Percentiles rank a stretch among this genome's conserved stretches.
These are phyloP conservation scores for Syncephalastrum sp. DNA, from an alignment of 371 early-diverging fungal genomes.

Conservation along the genomic window DNA sequence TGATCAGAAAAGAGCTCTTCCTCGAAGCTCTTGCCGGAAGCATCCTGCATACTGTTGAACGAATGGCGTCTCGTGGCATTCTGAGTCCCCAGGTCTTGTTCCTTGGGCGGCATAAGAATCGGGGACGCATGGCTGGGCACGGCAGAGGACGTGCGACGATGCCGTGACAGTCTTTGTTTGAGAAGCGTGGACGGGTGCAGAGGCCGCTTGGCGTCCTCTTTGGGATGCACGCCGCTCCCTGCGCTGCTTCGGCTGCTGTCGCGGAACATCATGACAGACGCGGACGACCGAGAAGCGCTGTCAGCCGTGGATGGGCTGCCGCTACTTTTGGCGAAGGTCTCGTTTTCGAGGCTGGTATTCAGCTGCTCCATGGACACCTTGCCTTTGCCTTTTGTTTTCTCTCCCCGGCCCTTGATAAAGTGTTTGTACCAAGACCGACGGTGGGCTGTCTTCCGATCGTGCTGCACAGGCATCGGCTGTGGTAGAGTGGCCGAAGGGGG, in stretches of 20 bases:
- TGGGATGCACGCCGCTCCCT: not conserved
- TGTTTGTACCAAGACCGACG: constrained; percentile 28
- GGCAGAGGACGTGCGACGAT: constrained; percentile 16
- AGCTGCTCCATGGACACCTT: constrained; percentile 1
- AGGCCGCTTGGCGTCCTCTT: not conserved
- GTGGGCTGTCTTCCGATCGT: constrained; percentile 5
- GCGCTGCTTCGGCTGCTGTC: constrained; percentile 10
- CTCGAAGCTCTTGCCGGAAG: no score
- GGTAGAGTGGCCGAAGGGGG: constrained; percentile 13
- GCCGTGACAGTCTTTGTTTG: not conserved
- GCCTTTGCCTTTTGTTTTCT: constrained; percentile 19
- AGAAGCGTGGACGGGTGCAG: not conserved
- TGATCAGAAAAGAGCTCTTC: no score
- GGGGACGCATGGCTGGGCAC: not conserved
- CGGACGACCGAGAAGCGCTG: constrained; percentile 7
- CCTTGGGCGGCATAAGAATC: not conserved
- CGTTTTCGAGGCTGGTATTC: not conserved
- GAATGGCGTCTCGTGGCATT: no score
- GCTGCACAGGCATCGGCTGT: not conserved
- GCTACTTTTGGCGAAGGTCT: not conserved
- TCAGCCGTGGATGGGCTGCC: not conserved
- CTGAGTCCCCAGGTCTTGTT: not conserved
- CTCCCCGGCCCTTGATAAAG: constrained; percentile 15
- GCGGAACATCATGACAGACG: constrained; percentile 9
- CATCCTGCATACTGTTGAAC: no score